Base-by-base conservation (phyloP, 768 basidiomycete genomes). In the Suillus bovinus region DNA sequence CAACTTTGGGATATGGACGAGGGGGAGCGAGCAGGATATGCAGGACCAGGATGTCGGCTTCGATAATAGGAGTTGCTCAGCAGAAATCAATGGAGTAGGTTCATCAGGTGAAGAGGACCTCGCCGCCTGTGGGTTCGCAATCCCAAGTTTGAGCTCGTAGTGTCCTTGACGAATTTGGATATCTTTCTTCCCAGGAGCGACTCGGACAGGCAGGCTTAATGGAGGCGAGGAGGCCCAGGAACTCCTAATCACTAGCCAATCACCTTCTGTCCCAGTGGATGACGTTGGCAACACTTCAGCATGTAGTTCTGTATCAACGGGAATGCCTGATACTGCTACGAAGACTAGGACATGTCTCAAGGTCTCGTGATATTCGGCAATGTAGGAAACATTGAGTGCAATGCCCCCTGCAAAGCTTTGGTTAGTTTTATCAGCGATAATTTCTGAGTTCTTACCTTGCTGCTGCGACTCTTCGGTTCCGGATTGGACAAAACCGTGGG, bases 331-430 rank as follows among this genome's bases (percentile, higher is more conserved):
- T 36, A 87, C 77, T 24, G 84, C 83, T 58, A 95, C 78, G 71
- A 93, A 90, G 27, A 93, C 84, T 39, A 93, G 79, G 34, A 96
- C 82, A 55, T 89, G 89, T 27, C 87, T 86, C 5, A 98, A 83
- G 61, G 87, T 92, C 71, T 95, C 92, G 70, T 96, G 94, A 69
- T 93, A 84, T 74, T 97, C 96, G 1, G 86, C 85, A 31, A 89
- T 76, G 64, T 83, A 88, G 17, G 79, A 73, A 10, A 88, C 72
- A 54, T 78, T 73, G 9, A 83, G 70, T 0, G 74, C 73, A 44
- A 63, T 20, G 11, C 17, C 17, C 24, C 24, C 55, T 56, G 55
- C 24, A 29, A 5, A 38, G 27, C 11, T 33, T 17, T 56, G 20
- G 17, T 56, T 29, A 56, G 27, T 27, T 38, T 39, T 39, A 10